Evolutionary conservation across 768 basidiomycete genomes (phyloP).

Genomic region (Lactarius trivialis): DNA sequence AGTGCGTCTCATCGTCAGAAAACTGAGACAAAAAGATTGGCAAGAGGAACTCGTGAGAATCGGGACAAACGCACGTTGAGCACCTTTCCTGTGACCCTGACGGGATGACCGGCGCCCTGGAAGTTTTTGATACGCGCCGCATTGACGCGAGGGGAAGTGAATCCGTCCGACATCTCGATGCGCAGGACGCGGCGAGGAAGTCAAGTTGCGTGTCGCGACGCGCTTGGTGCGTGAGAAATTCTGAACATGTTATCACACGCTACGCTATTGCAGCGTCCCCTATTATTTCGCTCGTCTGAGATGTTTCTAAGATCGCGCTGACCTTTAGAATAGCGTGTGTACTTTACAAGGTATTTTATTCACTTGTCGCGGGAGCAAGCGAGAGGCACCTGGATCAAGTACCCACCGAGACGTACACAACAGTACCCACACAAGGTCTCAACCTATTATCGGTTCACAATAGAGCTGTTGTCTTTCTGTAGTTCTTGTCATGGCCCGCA

Average conservation of each 20-base stretch:
- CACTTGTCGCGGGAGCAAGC: background rate
- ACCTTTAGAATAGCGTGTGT: background rate
- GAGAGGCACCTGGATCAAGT: background rate
- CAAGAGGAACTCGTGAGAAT: background rate
- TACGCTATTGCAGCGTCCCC: too few species aligned
- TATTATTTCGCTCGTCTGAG: background rate
- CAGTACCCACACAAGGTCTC: too few species aligned
- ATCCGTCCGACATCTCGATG: slow-evolving; percentile 6
- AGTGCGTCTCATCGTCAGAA: slow-evolving; percentile 11
- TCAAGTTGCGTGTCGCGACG: background rate
- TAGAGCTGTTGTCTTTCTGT: background rate
- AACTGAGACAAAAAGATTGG: slow-evolving; percentile 5
- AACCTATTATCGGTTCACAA: background rate
- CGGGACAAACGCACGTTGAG: slow-evolving; percentile 11
- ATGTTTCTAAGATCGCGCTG: background rate
- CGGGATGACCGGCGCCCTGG: slow-evolving; percentile 4
- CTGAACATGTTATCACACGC: too few species aligned
- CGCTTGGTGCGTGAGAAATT: background rate
- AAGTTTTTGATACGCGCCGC: slow-evolving; percentile 12
- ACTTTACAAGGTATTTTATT: too few species aligned
- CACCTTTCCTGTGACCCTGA: slow-evolving; percentile 21
- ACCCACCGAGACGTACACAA: too few species aligned
- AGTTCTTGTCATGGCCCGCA: too few species aligned
- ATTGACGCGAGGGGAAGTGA: slow-evolving; percentile 20
- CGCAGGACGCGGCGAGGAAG: background rate